Base-by-base conservation (phyloP, 176 grass and related monocot species). In the Juncus effusus region DNA sequence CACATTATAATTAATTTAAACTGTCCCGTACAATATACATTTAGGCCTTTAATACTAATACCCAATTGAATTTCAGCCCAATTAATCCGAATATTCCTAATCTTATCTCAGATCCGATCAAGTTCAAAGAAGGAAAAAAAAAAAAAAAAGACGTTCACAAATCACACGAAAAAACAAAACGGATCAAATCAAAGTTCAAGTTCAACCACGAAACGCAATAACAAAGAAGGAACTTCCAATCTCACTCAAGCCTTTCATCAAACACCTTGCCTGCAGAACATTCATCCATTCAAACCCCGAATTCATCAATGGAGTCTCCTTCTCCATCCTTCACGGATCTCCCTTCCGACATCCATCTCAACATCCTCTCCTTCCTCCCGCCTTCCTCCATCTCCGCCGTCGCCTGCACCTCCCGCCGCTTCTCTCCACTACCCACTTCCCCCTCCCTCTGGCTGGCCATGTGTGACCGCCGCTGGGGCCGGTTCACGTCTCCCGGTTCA, bases 331-430 rank as follows among this genome's bases (percentile, higher is more conserved):
- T 79, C 75, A 74, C 69, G 38, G 75, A 84, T 38, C 67, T 84
- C 49, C 81, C 81, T 1, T 67, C 78, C 13, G 81, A 84, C 44
- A 60, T 84, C 49, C 81, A 84, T 56, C 49, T 84, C 63, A 79
- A 78, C 19, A 69, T 84, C 47, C 62, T 84, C 49, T 84, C 81
- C 5, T 84, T 78, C 2, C 76, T 79, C 10, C 67, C 36, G 5
- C 81, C 81, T 0, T 16, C 39, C 53, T 61, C 78, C 47, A 54
- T 84, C 56, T 79, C 73, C 14, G 56, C 73, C 8, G 66, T 82
- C 12, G 79, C 64, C 8, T 82, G 73, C 73, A 82, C 79, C 58
- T 82, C 79, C 64, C 79, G 64, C n/a, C 72, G 73, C 64, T 82
- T 82, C 64, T 64, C 79, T 36, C 16, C 79, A 15, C 56, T 82